Evolutionary conservation across 1,284 basidiomycete genomes (phyloP), one percentile per base, ranked within the genome.

Genomic region (Pholiota adiposa): DNA sequence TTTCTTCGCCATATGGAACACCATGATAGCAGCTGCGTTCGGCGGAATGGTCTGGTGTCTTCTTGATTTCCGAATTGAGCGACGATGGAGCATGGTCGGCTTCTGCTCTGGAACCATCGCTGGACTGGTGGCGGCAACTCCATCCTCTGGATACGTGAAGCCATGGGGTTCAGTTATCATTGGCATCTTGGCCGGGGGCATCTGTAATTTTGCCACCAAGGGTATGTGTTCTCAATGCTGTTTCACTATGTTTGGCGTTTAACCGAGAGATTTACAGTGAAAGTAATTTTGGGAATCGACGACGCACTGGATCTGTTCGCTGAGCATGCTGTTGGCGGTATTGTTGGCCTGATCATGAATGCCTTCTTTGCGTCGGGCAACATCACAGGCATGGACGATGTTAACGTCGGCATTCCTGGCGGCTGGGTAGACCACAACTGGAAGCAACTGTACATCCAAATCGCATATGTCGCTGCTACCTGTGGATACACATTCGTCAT

Each of bases 301-400:
- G 93, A 95, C 68, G 87, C 91, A 0, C 87, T 95, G 52, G 92
- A 94, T 84, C 83, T 94, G 60, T 94, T 92, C 72, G 90, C 92
- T n/a, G 91, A 94, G 68, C 94, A 98, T 79, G 95, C 92, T 43
- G 77, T 98, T 18, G 94, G 93, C 3, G 96, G 96, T 50, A 86
- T 96, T 21, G 82, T 97, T 53, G 95, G 96, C 41, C 82, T 94
- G 36, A 71, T 98, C 43, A 75, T 86, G 68, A 94, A 93, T 65
- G 92, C 77, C 1, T 80, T 96, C 67, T 97, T 98, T 67, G 92
- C 92, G 1, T 88, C 85, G 21, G 73, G 69, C 11, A 73, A 72
- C 16, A 77, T 92, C 58, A 86, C 88, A 55, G 80, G 86, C 7
- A 82, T 90, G 54, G 94, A 97, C 65, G 90, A 88, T 23, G 85